Evolutionary conservation across 2,329 filamentous ascomycete genomes (phyloP), one percentile per base, ranked within the genome.

Genomic region (Lachnellula occidentalis): DNA sequence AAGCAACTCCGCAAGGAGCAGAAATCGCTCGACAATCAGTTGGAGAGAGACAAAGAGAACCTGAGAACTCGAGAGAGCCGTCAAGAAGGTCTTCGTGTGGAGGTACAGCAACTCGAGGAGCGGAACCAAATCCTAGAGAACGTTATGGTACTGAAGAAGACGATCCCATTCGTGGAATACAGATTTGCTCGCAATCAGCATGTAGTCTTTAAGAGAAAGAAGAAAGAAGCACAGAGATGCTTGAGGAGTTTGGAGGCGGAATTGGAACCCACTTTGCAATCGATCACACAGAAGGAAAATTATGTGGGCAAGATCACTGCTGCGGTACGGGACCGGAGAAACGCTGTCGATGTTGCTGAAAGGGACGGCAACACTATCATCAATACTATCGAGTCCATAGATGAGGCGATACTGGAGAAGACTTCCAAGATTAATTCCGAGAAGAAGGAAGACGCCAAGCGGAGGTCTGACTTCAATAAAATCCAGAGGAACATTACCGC

Each of bases 41-140:
- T 83, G 34, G 77, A 81, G 17, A 74, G 73, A 3, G 81, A 88
- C 51, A 72, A 76, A 36, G 86, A 88, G 46, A 75, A 78, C 24
- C 73, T 97, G 7, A 76, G 76, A 50, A 83, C 80, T 52, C 74
- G 92, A 46, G 84, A 95, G 67, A 78, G 74, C 41, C 83, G 90
- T 27, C 92, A 97, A 59, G 75, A 81, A 58, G 63, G 83, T 48
- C 82, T 95, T 45, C 83, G 88, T 64, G 85, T 82, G 9, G 92
- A 96, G 65, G 91, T 97, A 22, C 86, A 95, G 63, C 85, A 89
- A 59, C 79, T 94, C 65, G 82, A 83, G 48, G 87, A 97, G 69
- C 82, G 91, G 54, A 81, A 86, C 53, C 78, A 82, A 50, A 82
- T 91, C 48, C 76, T 86, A 64, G 74, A 80, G 50, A 81, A 80